Conservation (phyloP, 805 yeast genomes). For the Candida arabinofermentans region DNA sequence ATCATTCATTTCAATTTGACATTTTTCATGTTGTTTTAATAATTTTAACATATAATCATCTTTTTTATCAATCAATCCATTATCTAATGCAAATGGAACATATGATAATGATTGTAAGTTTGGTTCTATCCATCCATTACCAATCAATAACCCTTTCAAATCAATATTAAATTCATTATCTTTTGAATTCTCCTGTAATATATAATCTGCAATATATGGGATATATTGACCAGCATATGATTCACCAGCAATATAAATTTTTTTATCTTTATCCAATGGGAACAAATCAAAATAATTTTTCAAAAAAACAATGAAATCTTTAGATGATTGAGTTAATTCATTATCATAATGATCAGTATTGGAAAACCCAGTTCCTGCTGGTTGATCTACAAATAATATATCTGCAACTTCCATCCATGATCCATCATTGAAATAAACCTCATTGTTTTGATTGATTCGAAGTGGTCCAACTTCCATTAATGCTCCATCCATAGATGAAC, state of each 20-base stretch:
- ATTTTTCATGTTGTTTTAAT: conserved; percentile 48
- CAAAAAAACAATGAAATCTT: conserved; percentile 62
- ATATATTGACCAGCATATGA: conserved; percentile 97
- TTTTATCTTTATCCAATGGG: conserved; percentile 63
- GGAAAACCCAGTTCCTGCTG: conserved; percentile 91
- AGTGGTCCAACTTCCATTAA: conserved; percentile 90
- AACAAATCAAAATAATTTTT: conserved; percentile 62
- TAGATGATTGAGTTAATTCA: conserved; percentile 54
- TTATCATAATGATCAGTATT: conserved; percentile 50
- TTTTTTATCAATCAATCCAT: conserved; percentile 46
- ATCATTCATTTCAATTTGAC: conserved; percentile 43
- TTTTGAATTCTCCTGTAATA: conserved; percentile 43
- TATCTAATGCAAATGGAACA: conserved; percentile 62
- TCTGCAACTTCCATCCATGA: conserved; percentile 83
- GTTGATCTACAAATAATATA: conserved; percentile 87
- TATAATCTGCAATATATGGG: conserved; percentile 74
- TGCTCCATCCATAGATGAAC: conserved; percentile 97
- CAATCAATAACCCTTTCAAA: conserved; percentile 69
- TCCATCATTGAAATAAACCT: conserved; percentile 56
- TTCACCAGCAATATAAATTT: conserved; percentile 85
- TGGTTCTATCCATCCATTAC: conserved; percentile 96
- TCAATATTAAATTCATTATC: conserved; percentile 31
- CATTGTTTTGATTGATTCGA: conserved; percentile 41
- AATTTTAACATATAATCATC: conserved; percentile 39
- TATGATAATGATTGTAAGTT: conserved; percentile 77